These are phyloP conservation scores for Pyrenopolyporus hunteri DNA, from an alignment of 495 filamentous ascomycete species.

Conservation along the genomic window DNA sequence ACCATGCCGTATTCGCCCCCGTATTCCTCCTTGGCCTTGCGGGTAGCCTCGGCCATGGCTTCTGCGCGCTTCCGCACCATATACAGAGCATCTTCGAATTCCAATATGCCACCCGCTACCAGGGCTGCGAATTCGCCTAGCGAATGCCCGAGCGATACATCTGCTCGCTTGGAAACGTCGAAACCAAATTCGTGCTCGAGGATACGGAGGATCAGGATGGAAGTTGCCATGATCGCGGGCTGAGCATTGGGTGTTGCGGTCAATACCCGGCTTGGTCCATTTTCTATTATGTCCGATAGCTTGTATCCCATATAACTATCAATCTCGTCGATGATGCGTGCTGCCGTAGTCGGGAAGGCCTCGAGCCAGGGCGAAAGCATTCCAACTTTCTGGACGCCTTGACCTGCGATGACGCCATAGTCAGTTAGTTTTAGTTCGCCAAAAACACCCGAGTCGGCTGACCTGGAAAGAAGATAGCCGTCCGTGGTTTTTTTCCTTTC, in stretches of 20 bases:
- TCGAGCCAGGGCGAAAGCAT: conserved; percentile 87
- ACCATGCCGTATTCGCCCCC: conserved; percentile 92
- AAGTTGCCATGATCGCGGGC: conserved; percentile 94
- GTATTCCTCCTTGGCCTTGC: conserved; percentile 62
- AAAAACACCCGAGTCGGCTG: too few species aligned
- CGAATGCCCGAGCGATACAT: conserved; percentile 89
- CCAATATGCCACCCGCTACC: conserved; percentile 78
- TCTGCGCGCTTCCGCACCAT: conserved; percentile 82
- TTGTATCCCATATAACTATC: conserved; percentile 72
- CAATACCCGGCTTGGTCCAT: conserved; percentile 76
- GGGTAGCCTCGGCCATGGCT: conserved; percentile 80
- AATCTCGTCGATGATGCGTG: conserved; percentile 78
- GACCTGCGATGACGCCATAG: conserved; percentile 61
- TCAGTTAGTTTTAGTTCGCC: conserved; percentile 4
- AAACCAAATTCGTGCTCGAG: conserved; percentile 87
- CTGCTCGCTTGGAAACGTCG: conserved; percentile 66
- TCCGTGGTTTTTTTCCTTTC: conserved; percentile 58
- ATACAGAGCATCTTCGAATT: conserved; percentile 75
- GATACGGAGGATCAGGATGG: conserved; percentile 86
- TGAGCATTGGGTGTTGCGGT: conserved; percentile 88
- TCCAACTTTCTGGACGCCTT: conserved; percentile 92
- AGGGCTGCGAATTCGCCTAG: conserved; percentile 95
- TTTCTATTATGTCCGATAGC: conserved; percentile 77
- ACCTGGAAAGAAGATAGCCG: conserved; percentile 88
- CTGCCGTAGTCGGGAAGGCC: conserved; percentile 77